A percentile compares a stretch with the other conserved stretches of the same genome.
Conservation (phyloP, 2,329 filamentous ascomycete genomes). For the Penicillium sp. region DNA sequence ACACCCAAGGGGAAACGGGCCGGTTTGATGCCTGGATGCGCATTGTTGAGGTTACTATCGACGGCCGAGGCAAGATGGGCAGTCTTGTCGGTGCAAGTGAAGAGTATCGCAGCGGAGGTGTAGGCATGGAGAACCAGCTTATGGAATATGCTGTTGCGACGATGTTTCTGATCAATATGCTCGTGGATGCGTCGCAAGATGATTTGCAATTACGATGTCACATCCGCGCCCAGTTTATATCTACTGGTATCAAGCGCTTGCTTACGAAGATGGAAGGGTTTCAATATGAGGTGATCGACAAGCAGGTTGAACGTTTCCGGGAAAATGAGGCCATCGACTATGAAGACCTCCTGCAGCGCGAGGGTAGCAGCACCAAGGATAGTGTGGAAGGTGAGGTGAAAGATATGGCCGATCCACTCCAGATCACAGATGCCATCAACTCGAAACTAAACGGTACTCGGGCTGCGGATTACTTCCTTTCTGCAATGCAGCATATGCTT, state of each 20-base stretch:
- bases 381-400: constrained; percentile 79
- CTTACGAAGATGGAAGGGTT: constrained; percentile 96
- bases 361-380: constrained; percentile 87
- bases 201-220: constrained; percentile 91
- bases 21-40: constrained; percentile 99
- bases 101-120: constrained; percentile 90
- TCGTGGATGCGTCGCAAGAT: constrained; percentile 83
- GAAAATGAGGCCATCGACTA: constrained; percentile 97
- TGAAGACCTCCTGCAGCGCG: constrained; percentile 89
- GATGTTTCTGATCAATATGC: constrained; percentile 92
- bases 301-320: constrained; percentile 91
- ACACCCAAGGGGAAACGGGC: constrained; percentile 82
- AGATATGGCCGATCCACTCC: constrained; percentile 85
- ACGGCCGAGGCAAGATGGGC: constrained; percentile 97
- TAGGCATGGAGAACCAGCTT: constrained; percentile 96
- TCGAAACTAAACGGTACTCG: constrained; percentile 76
- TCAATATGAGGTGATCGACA: constrained; percentile 97
- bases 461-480: constrained; percentile 92
- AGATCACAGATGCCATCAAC: constrained; percentile 93
- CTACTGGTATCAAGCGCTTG: constrained; percentile 90
- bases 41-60: constrained; percentile 92
- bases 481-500: constrained; percentile 89
- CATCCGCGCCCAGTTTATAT: constrained; percentile 91
- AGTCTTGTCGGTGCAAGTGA: constrained; percentile 95
- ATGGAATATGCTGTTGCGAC: constrained; percentile 99